phyloP scores from a whole-genome alignment of 306 rosid species.

The Myrica gale region DNA sequence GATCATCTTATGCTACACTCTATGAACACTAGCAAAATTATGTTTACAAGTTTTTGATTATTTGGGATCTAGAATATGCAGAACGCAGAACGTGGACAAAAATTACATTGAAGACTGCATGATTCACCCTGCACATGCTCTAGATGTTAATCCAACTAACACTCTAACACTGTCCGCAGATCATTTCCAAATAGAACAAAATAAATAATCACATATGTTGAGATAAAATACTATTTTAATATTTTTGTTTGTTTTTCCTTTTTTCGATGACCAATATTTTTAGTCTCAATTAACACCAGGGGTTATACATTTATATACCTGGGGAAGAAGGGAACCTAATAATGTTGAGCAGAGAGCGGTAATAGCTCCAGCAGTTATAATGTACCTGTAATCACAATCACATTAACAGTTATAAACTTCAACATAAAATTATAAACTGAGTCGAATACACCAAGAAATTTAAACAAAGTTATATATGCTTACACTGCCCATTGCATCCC shows the following conservation, averaged over 20 bases:
- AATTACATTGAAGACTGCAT: not conserved
- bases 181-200: not conserved
- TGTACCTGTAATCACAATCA: constrained; percentile 57
- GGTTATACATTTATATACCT: constrained; percentile 48
- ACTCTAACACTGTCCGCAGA: not conserved
- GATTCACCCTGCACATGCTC: not conserved
- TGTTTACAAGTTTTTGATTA: not conserved
- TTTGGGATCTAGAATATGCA: not conserved
- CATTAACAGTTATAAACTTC: constrained; percentile 16
- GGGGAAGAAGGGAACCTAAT: constrained; percentile 92
- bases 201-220: too few species aligned
- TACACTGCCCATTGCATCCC: constrained; percentile 96
- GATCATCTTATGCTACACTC: not conserved
- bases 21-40: not conserved
- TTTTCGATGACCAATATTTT: too few species aligned
- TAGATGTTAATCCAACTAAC: not conserved
- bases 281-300: too few species aligned
- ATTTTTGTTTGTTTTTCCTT: too few species aligned
- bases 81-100: not conserved
- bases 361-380: constrained; percentile 79
- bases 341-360: constrained; percentile 83
- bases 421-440: constrained; percentile 4
- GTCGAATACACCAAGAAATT: constrained; percentile 7
- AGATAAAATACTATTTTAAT: too few species aligned
- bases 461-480: constrained; percentile 34